Base-by-base conservation (phyloP, 176 grass and related monocot species). In the Eleusine coracana region DNA sequence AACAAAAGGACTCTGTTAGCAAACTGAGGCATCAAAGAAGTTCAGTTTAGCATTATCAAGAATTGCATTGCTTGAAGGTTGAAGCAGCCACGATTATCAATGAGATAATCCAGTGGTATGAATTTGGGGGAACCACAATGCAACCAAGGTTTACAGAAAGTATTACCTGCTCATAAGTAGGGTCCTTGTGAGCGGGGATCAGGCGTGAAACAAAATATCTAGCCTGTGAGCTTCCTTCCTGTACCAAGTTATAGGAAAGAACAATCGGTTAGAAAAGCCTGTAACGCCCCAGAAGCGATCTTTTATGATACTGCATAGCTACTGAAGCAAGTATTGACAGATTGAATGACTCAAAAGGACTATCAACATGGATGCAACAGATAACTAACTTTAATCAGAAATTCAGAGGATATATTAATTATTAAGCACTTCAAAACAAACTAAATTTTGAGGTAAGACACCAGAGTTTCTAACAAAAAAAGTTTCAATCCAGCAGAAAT, bases 141-240 rank as follows among this genome's bases (percentile, higher is more conserved):
- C 10, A 42, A 28, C 42, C 17, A 61, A 77, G 15, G 73, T 74
- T 16, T 20, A 6, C 8, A 56, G 21, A 83, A 69, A 78, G 8
- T 64, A n/a, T 37, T 90, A 94, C 96, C 93, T 99, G 96, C 83
- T 99, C 96, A 81, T 99, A 99, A 45, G 93, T 93, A 83, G 96
- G 96, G 87, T 99, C 96, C 83, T 99, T 99, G 89, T 99, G 96
- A 41, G 93, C 96, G n/a, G 93, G 96, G n/a, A 99, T 94, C 66
- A 99, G 81, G 52, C 96, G 96, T 38, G 96, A 99, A 31, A 99
- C 93, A 81, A 99, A 96, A 83, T 99, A 99, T 70, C 96, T 86
- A 70, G 96, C 93, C 80, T 94, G 96, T 45, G 96, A 99, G 80
- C 96, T 99, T 79, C 91, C 93, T 87, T 96, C 91, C 96, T 99